These are phyloP conservation scores for Ambispora gerdemannii DNA, from an alignment of 192 early-diverging fungal species.

Conservation along the genomic window DNA sequence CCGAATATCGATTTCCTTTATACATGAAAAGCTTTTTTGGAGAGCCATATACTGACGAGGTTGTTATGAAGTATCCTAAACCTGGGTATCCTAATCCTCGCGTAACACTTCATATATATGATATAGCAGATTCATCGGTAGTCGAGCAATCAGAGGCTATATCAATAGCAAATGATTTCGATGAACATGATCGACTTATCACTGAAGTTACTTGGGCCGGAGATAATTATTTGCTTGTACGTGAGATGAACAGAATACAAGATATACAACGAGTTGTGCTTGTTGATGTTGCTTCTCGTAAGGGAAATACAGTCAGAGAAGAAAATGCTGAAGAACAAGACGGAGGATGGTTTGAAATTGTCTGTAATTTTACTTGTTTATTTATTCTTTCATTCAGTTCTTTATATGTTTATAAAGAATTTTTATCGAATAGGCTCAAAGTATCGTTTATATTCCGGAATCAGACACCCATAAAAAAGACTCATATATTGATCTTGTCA, in stretches of 20 bases:
- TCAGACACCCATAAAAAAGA: slow-evolving; percentile 33
- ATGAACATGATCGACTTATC: slow-evolving; percentile 71
- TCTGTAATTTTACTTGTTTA: too few species aligned
- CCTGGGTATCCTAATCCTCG: slow-evolving; percentile 84
- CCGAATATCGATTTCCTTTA: slow-evolving; percentile 69
- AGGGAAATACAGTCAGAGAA: slow-evolving; percentile 53
- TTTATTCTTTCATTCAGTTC: too few species aligned
- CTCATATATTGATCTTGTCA: slow-evolving; percentile 63
- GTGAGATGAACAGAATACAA: slow-evolving; percentile 88
- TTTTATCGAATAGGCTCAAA: slow-evolving; percentile 33
- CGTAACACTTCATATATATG: slow-evolving; percentile 71
- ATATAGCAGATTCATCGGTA: slow-evolving; percentile 30
- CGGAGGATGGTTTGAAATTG: slow-evolving; percentile 70
- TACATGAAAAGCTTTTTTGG: slow-evolving; percentile 59
- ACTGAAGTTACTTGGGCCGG: slow-evolving; percentile 79
- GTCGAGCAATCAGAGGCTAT: slow-evolving; percentile 30
- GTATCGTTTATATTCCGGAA: slow-evolving; percentile 38
- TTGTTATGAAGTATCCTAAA: slow-evolving; percentile 88
- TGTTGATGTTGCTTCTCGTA: slow-evolving; percentile 37
- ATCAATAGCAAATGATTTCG: slow-evolving; percentile 44
- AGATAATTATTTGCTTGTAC: slow-evolving; percentile 62
- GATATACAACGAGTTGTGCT: slow-evolving; percentile 72
- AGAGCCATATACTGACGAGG: slow-evolving; percentile 63
- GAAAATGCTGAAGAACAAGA: slow-evolving; percentile 61
- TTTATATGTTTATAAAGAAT: too few species aligned